Evolutionary conservation across 257 asterid species (phyloP).

Genomic region (Vinca minor): DNA sequence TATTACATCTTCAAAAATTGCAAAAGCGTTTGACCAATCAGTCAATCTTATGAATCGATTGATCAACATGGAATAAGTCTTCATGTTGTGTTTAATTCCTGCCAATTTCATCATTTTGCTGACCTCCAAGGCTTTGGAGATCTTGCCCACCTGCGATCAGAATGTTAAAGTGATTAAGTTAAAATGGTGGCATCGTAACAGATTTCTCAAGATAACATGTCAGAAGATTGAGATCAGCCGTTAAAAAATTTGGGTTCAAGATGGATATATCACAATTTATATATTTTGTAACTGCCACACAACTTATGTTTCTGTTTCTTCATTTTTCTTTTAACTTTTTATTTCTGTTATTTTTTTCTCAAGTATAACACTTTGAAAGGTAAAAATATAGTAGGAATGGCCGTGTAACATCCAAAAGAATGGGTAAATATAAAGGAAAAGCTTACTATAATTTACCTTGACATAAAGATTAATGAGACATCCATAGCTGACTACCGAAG

Average conservation of each 20-base stretch:
- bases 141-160: constrained; percentile 54
- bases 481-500: constrained; percentile 81
- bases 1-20: constrained; percentile 81
- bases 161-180: constrained; percentile 1
- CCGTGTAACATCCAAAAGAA: background rate
- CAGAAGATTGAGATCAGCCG: no score
- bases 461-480: constrained; percentile 83
- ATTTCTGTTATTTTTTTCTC: background rate
- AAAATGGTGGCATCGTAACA: background rate
- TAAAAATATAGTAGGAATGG: background rate
- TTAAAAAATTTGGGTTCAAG: no score
- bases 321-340: no score
- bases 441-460: constrained; percentile 48
- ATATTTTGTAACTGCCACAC: no score
- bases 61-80: constrained; percentile 93
- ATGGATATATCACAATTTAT: no score
- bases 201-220: background rate
- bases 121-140: constrained; percentile 77
- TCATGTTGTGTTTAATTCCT: constrained; percentile 77
- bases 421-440: constrained; percentile 5
- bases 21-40: constrained; percentile 97
- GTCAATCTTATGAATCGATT: constrained; percentile 74
- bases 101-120: constrained; percentile 67
- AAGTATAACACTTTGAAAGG: background rate
- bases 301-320: background rate